Evolutionary conservation across 208 protist genomes (phyloP), one percentile per base, ranked within the genome.

Genomic region (Herpetomonas muscarum): DNA sequence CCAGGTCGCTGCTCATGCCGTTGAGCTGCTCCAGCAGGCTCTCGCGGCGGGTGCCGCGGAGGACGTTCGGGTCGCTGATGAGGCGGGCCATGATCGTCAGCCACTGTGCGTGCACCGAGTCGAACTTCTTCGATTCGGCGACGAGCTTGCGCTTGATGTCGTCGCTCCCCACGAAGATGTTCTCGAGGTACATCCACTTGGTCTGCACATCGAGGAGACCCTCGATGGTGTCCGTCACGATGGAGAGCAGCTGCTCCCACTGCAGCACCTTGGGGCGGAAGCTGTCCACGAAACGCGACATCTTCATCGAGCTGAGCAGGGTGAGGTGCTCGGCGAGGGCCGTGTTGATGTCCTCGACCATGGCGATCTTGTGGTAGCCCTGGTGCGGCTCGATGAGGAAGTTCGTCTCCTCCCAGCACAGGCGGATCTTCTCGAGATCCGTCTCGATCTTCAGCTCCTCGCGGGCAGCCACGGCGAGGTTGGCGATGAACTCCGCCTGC

Each of bases 81-180:
- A 97, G 68, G 15, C 87, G 85, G 3, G 80, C 50, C 28, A 96
- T 86, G 70, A 97, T 94, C 24, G 76, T 71, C 24, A 96, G 72
- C 97, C 96, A 99, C 52, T 93, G 88, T 29, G 70, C 81, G 76
- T 99, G 96, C 51, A 99, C 90, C 17, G 79, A 86, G 47, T 97
- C 83, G 65, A 99, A 99, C 70, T 94, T 81, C 55, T 91, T 93
- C 26, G 94, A 92, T 67, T 99, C 97, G 7, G 84, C 81, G 2
- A 97, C 97, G 22, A 99, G 84, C 80, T 99, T 98, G 37, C 92
- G 91, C 50, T 97, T 97, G 73, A 99, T 99, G 73, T 99, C 97
- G 55, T 98, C 96, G 53, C 84, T 92, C 37, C 94, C 93, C 22
- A 97, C 85, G 61, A 98, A 99, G 42, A 99, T 98, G 76, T 97